These are phyloP conservation scores for Flagelloscypha sp. DNA, from an alignment of 768 basidiomycete genomes.

Conservation along the genomic window DNA sequence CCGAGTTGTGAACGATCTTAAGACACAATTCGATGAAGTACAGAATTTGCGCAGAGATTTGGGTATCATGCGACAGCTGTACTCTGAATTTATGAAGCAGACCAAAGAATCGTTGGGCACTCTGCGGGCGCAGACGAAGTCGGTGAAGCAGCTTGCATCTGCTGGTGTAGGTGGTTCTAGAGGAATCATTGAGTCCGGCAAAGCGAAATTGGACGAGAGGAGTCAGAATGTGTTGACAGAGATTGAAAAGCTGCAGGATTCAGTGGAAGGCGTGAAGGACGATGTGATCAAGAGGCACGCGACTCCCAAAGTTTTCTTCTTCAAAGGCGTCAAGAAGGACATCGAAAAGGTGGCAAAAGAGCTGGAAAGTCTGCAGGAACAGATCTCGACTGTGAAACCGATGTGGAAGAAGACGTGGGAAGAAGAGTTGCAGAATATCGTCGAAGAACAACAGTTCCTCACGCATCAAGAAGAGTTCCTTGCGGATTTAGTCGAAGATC, in stretches of 20 bases:
- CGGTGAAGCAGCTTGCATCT: constrained; percentile 79
- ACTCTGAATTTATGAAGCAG: constrained; percentile 86
- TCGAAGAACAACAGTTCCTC: constrained; percentile 94
- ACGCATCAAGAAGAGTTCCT: constrained; percentile 90
- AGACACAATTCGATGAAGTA: constrained; percentile 91
- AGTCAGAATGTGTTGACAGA: constrained; percentile 87
- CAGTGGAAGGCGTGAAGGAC: constrained; percentile 80
- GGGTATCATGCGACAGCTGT: constrained; percentile 88
- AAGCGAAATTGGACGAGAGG: constrained; percentile 80
- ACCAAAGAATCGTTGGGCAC: constrained; percentile 80
- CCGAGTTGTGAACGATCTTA: constrained; percentile 73
- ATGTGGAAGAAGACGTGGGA: constrained; percentile 99
- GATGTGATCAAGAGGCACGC: constrained; percentile 87
- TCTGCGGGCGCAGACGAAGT: constrained; percentile 76
- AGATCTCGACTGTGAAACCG: constrained; percentile 84
- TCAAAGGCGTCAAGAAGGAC: constrained; percentile 67
- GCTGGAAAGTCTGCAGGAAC: constrained; percentile 69
- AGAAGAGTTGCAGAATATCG: constrained; percentile 90
- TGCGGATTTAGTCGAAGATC: constrained; percentile 81
- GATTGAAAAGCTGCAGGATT: constrained; percentile 89
- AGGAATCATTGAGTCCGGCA: constrained; percentile 84
- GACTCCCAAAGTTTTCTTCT: constrained; percentile 65
- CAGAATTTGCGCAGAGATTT: constrained; percentile 90
- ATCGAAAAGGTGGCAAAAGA: constrained; percentile 57
- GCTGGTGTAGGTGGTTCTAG: constrained; percentile 79